phyloP scores from a whole-genome alignment of 768 basidiomycete genomes.

The Suillus cothurnatus region DNA sequence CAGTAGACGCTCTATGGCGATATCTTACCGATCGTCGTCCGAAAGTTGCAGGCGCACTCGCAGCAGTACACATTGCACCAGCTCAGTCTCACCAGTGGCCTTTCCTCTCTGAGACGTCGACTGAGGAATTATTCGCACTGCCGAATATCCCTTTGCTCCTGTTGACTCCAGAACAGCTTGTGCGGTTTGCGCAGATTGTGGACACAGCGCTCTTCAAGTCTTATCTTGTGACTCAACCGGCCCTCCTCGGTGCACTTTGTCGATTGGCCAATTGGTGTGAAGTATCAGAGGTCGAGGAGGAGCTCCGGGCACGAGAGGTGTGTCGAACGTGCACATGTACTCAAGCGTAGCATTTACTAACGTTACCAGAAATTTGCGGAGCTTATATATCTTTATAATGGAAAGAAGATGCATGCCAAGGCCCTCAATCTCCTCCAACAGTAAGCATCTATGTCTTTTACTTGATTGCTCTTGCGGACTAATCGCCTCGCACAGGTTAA shows the following conservation, averaged over 20 bases:
- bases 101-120: slow-evolving; percentile 69
- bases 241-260: slow-evolving; percentile 83
- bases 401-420: slow-evolving; percentile 93
- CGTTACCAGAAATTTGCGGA: slow-evolving; percentile 81
- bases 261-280: slow-evolving; percentile 97
- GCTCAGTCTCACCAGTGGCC: slow-evolving; percentile 68
- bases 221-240: slow-evolving; percentile 81
- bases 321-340: slow-evolving; percentile 17
- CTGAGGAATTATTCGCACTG: slow-evolving; percentile 74
- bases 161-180: slow-evolving; percentile 80
- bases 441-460: slow-evolving; percentile 47
- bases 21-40: slow-evolving; percentile 91
- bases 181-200: slow-evolving; percentile 90
- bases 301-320: slow-evolving; percentile 79
- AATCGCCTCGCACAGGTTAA: slow-evolving; percentile 53
- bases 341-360: slow-evolving; percentile 4
- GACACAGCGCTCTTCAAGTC: slow-evolving; percentile 96
- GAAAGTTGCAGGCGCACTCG: slow-evolving; percentile 78
- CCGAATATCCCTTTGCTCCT: slow-evolving; percentile 74
- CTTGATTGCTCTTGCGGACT: not conserved
- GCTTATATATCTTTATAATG: slow-evolving; percentile 88
- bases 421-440: slow-evolving; percentile 82
- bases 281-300: slow-evolving; percentile 89
- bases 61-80: slow-evolving; percentile 66
- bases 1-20: slow-evolving; percentile 85